These are phyloP conservation scores for Solanum corneliomulleri DNA, from an alignment of 257 asterid species.

Conservation along the genomic window DNA sequence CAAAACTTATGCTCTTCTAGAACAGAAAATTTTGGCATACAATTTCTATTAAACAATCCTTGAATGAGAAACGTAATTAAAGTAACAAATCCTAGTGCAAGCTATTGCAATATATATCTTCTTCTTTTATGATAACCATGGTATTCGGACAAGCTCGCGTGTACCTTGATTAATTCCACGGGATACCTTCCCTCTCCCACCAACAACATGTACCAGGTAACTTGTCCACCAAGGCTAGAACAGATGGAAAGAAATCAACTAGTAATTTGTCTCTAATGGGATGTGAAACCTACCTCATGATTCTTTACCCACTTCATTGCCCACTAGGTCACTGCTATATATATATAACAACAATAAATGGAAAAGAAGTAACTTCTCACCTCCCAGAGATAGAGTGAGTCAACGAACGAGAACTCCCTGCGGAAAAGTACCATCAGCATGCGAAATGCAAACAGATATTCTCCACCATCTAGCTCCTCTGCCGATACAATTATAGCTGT, in stretches of 20 bases:
- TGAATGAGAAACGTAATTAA: not conserved
- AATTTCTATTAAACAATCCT: not conserved
- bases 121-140: not conserved
- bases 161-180: not conserved
- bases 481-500: conserved; percentile 18
- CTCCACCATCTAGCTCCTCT: conserved; percentile 98
- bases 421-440: conserved; percentile 96
- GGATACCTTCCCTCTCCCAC: not conserved
- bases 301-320: not conserved
- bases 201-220: not conserved
- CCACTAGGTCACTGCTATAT: not conserved
- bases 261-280: not conserved
- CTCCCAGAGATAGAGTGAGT: conserved; percentile 96
- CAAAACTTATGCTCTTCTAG: not conserved
- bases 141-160: not conserved
- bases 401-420: conserved; percentile 87
- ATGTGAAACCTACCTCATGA: not conserved
- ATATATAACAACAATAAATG: not conserved
- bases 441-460: conserved; percentile 88
- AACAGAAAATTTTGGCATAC: not conserved
- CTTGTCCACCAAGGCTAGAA: not conserved
- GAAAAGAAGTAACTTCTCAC: conserved; percentile 19
- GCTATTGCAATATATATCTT: not conserved
- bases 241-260: not conserved
- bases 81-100: not conserved